A percentile compares a stretch with the other conserved stretches of the same genome.
phyloP scores from a whole-genome alignment of 345 rosid species.

The Trapa incisa region DNA sequence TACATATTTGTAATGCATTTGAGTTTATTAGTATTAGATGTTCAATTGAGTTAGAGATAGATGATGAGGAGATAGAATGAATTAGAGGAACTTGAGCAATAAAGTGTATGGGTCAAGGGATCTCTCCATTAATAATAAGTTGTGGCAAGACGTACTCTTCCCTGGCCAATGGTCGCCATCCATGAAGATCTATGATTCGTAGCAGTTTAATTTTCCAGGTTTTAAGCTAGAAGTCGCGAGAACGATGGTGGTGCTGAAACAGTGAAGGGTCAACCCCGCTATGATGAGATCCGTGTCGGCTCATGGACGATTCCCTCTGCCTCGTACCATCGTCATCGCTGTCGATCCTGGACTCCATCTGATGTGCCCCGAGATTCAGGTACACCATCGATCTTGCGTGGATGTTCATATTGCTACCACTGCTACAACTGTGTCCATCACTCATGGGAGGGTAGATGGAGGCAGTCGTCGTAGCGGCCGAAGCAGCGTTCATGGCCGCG shows the following conservation, averaged over 20 bases:
- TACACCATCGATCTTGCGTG: slow-evolving; percentile 77
- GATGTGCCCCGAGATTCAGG: slow-evolving; percentile 79
- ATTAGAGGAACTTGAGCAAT: no score
- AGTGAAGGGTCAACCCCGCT: slow-evolving; percentile 32
- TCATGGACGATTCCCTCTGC: slow-evolving; percentile 22
- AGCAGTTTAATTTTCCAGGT: no score
- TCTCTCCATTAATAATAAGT: no score
- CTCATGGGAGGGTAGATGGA: slow-evolving; percentile 41
- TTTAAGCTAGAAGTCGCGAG: slow-evolving; percentile 28
- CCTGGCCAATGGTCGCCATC: no score
- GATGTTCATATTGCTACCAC: slow-evolving; percentile 40
- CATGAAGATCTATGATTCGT: no score
- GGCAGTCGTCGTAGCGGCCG: slow-evolving; percentile 14
- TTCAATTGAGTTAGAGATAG: no score
- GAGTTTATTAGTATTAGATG: no score
- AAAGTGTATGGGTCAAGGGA: no score
- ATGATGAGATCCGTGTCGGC: slow-evolving; percentile 28
- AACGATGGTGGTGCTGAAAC: slow-evolving; percentile 63
- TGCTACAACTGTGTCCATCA: slow-evolving; percentile 46
- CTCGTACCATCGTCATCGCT: slow-evolving; percentile 30
- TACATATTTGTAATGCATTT: no score
- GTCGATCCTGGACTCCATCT: slow-evolving; percentile 56
- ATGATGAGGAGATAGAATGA: no score
- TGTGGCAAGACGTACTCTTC: no score
- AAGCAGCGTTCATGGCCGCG: slow-evolving; percentile 28